Conservation (phyloP, 805 yeast genomes). For the Nakazawaea sp. region DNA sequence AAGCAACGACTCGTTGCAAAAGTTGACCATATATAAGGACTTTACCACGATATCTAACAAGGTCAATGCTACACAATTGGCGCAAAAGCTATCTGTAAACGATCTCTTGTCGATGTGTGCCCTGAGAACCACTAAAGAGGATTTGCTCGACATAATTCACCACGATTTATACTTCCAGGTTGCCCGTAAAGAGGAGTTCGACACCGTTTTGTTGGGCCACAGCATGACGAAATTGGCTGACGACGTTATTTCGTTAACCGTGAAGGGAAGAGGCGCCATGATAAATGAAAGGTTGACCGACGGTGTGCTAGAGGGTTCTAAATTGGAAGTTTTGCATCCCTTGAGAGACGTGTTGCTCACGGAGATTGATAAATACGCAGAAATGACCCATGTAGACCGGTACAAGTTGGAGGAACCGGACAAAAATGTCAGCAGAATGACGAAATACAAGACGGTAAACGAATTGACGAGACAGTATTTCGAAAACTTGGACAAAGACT, state of each 20-base stretch:
- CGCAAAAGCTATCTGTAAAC: slow-evolving; percentile 15
- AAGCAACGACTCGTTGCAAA: slow-evolving; percentile 22
- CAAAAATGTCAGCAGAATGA: slow-evolving; percentile 29
- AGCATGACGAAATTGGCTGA: slow-evolving; percentile 82
- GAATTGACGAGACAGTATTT: slow-evolving; percentile 75
- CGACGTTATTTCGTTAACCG: slow-evolving; percentile 69
- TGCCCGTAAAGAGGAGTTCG: slow-evolving; percentile 38
- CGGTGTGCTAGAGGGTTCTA: slow-evolving; percentile 25
- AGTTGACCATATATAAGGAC: slow-evolving; percentile 26
- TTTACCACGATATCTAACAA: slow-evolving; percentile 14
- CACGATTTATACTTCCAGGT: slow-evolving; percentile 38
- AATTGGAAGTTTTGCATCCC: slow-evolving; percentile 54
- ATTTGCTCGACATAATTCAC: slow-evolving; percentile 42
- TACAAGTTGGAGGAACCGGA: slow-evolving; percentile 18
- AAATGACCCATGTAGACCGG: slow-evolving; percentile 31
- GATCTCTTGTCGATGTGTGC: slow-evolving; percentile 33
- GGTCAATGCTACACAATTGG: slow-evolving; percentile 7
- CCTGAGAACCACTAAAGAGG: slow-evolving; percentile 60
- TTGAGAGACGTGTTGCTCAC: slow-evolving; percentile 65
- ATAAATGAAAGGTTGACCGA: slow-evolving; percentile 49
- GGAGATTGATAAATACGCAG: slow-evolving; percentile 55
- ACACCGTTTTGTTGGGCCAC: slow-evolving; percentile 66
- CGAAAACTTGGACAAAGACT: slow-evolving; percentile 61
- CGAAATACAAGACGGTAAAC: slow-evolving; percentile 73
- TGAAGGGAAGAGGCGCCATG: slow-evolving; percentile 78